Conservation (phyloP, 305 asterid genomes). For the Euphrasia arctica region DNA sequence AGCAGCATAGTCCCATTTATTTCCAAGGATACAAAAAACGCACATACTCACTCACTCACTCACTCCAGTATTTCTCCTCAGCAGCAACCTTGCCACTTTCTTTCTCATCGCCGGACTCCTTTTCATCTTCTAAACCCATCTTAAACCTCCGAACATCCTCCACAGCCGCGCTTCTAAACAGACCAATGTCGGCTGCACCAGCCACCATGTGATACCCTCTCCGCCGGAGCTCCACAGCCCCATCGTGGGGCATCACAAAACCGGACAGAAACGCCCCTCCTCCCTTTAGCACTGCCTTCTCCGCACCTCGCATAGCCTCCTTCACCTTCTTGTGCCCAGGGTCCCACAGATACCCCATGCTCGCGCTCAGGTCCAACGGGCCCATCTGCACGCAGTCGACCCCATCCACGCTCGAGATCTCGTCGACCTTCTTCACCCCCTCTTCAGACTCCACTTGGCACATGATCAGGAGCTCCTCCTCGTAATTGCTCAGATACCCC, state of each 20-base stretch:
- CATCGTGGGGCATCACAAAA: slow-evolving; percentile 82
- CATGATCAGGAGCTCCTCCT: slow-evolving; percentile 72
- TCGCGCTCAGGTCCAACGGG: slow-evolving; percentile 91
- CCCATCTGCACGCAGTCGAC: slow-evolving; percentile 95
- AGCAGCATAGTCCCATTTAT: background rate
- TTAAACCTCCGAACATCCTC: slow-evolving; percentile 79
- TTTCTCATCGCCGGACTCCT: slow-evolving; percentile 31
- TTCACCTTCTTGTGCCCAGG: slow-evolving; percentile 89
- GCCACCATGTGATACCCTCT: slow-evolving; percentile 93
- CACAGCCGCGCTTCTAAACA: slow-evolving; percentile 71
- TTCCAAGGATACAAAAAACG: background rate
- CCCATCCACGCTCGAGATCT: slow-evolving; percentile 77
- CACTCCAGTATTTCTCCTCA: slow-evolving; percentile 82
- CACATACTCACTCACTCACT: slow-evolving; percentile 15
- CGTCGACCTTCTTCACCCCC: slow-evolving; percentile 61
- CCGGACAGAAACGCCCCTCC: slow-evolving; percentile 64
- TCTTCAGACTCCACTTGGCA: slow-evolving; percentile 83
- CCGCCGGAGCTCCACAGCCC: slow-evolving; percentile 49
- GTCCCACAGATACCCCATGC: slow-evolving; percentile 92
- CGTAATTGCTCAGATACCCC: slow-evolving; percentile 66
- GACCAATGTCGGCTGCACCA: slow-evolving; percentile 69
- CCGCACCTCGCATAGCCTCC: slow-evolving; percentile 65
- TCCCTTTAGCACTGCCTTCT: slow-evolving; percentile 54
- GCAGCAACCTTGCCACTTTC: slow-evolving; percentile 32
- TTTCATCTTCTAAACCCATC: slow-evolving; percentile 29